Evolutionary conservation across 495 filamentous ascomycete genomes (phyloP).

Genomic region (Talaromyces trachyspermus): DNA sequence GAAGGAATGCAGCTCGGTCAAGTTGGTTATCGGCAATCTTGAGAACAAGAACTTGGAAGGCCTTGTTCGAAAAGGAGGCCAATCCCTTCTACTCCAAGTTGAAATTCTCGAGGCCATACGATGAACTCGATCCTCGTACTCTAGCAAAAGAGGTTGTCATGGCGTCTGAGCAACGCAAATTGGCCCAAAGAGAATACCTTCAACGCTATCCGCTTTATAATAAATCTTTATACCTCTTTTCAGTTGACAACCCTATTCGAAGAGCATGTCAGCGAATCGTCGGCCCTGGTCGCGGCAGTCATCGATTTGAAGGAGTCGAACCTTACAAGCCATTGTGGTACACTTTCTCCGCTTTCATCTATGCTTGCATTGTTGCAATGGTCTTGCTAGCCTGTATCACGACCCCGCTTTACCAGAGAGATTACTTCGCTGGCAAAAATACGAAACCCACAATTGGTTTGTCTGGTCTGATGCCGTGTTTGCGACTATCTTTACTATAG

Average conservation of each 20-base stretch:
- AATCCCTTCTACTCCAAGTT: constrained; percentile 93
- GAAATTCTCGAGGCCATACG: constrained; percentile 62
- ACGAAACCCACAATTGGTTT: constrained; percentile 79
- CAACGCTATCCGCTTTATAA: constrained; percentile 86
- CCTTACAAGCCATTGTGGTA: constrained; percentile 89
- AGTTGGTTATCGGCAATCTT: constrained; percentile 49
- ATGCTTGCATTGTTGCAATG: constrained; percentile 92
- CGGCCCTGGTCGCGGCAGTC: constrained; percentile 78
- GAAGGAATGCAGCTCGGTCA: constrained; percentile 32
- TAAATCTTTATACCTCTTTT: constrained; percentile 82
- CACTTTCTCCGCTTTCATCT: constrained; percentile 86
- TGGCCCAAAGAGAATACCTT: constrained; percentile 84
- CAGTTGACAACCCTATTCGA: constrained; percentile 65
- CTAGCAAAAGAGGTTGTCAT: constrained; percentile 87
- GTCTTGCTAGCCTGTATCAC: constrained; percentile 91
- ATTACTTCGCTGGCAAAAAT: constrained; percentile 59
- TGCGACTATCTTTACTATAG: constrained; percentile 76
- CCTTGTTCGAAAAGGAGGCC: constrained; percentile 60
- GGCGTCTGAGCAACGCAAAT: constrained; percentile 72
- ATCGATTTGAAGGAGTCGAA: constrained; percentile 77
- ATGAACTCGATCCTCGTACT: constrained; percentile 71
- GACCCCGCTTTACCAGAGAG: constrained; percentile 85
- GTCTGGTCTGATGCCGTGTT: constrained; percentile 87
- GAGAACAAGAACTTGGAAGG: constrained; percentile 45
- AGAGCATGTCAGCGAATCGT: constrained; percentile 84